These are phyloP conservation scores for Filobasidium wieringae DNA, from an alignment of 768 basidiomycete species.

Conservation along the genomic window DNA sequence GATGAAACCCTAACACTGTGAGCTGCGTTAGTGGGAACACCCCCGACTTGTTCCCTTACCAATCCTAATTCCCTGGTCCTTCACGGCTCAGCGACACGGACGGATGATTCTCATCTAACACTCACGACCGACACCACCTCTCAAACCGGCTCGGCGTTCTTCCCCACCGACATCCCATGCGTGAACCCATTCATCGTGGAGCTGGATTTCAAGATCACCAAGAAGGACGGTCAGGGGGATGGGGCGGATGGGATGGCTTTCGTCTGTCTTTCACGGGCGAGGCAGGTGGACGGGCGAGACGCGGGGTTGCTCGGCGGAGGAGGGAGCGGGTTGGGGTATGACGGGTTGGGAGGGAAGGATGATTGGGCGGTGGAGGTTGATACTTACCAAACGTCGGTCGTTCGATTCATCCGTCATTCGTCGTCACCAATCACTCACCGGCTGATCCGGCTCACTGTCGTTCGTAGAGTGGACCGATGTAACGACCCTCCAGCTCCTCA, in stretches of 20 bases:
- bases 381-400: conserved; percentile 29
- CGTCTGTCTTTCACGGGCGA: conserved; percentile 12
- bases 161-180: conserved; percentile 5
- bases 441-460: background rate
- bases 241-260: conserved; percentile 37
- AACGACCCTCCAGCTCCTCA: conserved; percentile 36
- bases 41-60: background rate
- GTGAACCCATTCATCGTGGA: conserved; percentile 12
- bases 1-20: background rate
- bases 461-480: conserved; percentile 22
- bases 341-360: conserved; percentile 24
- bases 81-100: background rate
- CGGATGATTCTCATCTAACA: background rate
- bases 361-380: conserved; percentile 39
- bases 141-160: conserved; percentile 24
- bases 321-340: conserved; percentile 32
- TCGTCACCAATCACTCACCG: background rate
- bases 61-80: background rate
- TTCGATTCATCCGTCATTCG: background rate
- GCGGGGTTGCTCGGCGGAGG: conserved; percentile 15
- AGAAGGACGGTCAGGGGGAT: conserved; percentile 4
- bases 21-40: background rate
- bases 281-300: background rate
- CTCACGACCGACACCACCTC: conserved; percentile 17
- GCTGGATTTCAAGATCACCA: conserved; percentile 20